These are phyloP conservation scores for Anaeromyces robustus DNA, from an alignment of 192 early-diverging fungal genomes.

Conservation along the genomic window DNA sequence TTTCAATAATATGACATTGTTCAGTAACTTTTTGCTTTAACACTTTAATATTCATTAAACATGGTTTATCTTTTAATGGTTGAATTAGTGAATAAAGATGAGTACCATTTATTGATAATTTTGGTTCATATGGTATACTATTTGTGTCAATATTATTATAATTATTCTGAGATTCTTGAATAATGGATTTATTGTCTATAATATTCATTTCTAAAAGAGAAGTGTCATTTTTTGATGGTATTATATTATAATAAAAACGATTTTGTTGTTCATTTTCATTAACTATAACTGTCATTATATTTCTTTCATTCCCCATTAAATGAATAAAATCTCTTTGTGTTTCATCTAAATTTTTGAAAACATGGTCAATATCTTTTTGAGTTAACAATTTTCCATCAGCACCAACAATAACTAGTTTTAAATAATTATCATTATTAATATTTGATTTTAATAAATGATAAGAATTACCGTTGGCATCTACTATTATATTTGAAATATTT, in stretches of 20 bases:
- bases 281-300: background rate
- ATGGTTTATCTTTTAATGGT: background rate
- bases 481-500: background rate
- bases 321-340: background rate
- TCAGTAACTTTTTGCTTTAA: background rate
- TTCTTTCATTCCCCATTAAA: background rate
- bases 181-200: background rate
- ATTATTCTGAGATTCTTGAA: background rate
- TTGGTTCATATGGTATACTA: background rate
- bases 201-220: background rate
- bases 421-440: background rate
- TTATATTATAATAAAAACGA: background rate
- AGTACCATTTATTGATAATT: background rate
- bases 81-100: background rate
- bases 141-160: background rate
- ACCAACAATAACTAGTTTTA: background rate
- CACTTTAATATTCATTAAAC: background rate
- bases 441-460: background rate
- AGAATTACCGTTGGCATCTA: background rate
- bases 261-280: background rate
- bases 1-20: background rate
- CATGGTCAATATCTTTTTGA: background rate
- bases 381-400: background rate
- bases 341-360: background rate
- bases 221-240: background rate